These are phyloP conservation scores for Kodamaea anthophila DNA, from an alignment of 1,139 yeast genomes.

Conservation along the genomic window DNA sequence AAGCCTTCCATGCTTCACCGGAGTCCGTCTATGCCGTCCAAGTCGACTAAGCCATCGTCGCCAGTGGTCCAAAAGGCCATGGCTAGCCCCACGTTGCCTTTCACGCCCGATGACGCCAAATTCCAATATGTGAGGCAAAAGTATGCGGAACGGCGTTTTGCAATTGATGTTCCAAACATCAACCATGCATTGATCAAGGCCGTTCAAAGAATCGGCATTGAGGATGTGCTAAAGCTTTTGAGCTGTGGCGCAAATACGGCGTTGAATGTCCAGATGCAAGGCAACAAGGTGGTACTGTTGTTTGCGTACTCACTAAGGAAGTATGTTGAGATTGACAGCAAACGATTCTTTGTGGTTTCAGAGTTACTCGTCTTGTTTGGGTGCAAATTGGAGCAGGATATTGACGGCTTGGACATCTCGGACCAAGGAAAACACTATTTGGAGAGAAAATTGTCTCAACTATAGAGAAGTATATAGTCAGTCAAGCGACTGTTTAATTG, in stretches of 20 bases:
- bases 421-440: constrained; percentile 48
- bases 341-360: constrained; percentile 55
- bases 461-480: no score
- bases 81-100: background rate
- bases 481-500: no score
- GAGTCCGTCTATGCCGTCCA: background rate
- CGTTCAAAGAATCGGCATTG: constrained; percentile 44
- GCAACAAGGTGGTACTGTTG: constrained; percentile 31
- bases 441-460: constrained; percentile 39
- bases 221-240: constrained; percentile 40
- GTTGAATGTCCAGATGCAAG: constrained; percentile 26
- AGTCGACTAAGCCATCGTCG: no score
- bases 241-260: constrained; percentile 48
- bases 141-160: constrained; percentile 39
- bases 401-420: constrained; percentile 29
- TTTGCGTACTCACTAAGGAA: constrained; percentile 59
- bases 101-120: constrained; percentile 15
- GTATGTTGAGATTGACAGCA: constrained; percentile 24
- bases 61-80: background rate
- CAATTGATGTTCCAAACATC: constrained; percentile 18
- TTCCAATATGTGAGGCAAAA: constrained; percentile 44
- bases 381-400: constrained; percentile 27
- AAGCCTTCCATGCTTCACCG: background rate
- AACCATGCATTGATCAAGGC: constrained; percentile 35
- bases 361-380: constrained; percentile 73